Evolutionary conservation across 176 grass and related monocot species (phyloP), one percentile per base, ranked within the genome.

Genomic region (Cocos nucifera): DNA sequence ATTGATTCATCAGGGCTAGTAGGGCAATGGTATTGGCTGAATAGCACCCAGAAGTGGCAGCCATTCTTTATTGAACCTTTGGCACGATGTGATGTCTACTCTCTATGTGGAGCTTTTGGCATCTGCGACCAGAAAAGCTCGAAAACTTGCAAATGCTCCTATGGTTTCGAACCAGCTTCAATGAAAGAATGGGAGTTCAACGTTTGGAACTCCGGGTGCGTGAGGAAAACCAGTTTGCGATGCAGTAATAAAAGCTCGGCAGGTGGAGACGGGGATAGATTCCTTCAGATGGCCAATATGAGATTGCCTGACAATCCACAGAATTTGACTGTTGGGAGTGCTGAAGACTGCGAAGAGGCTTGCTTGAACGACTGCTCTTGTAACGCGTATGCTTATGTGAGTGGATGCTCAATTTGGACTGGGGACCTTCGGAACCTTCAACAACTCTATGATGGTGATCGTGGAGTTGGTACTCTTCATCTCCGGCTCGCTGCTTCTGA

Each of bases 301-400:
- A 73, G 56, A 54, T 22, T 89, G 29, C 81, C 86, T n/a, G 57
- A n/a, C 51, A 22, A 70, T 20, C 50, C 60, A 26, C 32, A 54
- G 27, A 18, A 27, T 9, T 56, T 23, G 49, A 6, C 30, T 22
- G 74, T 19, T 22, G 56, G 50, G 49, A 79, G 49, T 57, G 2
- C 32, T 9, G 4, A 66, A 27, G 61, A 59, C 3, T 85, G 86
- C 2, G 53, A 74, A 30, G 22, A 18, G 8, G 71, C 78, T 66
- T 89, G 78, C 71, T 58, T 85, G 52, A 79, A 58, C 15, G 65
- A 59, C 20, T 81, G 78, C 59, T 51, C 73, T 39, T 82, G 73
- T n/a, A 62, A 4, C 17, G 73, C 79, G 59, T 82, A 82, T 25
- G 63, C 67, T 23, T 50, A 59, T 18, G 25, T 26, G 17, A 1